Evolutionary conservation across 169 alveolate species (phyloP), one percentile per base, ranked within the genome.

Genomic region (Cryptosporidium bovis): DNA sequence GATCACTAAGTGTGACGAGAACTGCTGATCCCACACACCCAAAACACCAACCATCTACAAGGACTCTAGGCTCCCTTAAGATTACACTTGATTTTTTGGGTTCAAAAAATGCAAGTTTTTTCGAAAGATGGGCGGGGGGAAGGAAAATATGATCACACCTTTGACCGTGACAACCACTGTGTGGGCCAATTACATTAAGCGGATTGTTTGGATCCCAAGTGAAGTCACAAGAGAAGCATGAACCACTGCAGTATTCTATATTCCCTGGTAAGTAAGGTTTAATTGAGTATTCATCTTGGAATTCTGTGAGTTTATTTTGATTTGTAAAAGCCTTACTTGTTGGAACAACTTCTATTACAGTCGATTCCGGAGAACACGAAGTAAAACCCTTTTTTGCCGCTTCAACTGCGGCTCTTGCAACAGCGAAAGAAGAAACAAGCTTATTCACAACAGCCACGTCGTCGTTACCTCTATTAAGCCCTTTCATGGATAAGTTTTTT

Each of bases 191-290:
- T 34, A 90, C 82, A 90, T 95, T 95, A 15, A 95, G 93, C 7
- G 97, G 97, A 82, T 95, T 95, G 71, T 90, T 83, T 2, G 97
- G 97, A 56, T 95, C 97, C 97, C 97, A 94, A 3, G 97, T 95
- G 65, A 90, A 92, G 66, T 93, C 96, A 31, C 64, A 50, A n/a
- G 68, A 33, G 13, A 56, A 56, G 3, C n/a, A 33, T 8, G 34
- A 51, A 34, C 58, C 51, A 8, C 56, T 56, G 36, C 20, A 16
- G 50, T 55, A 34, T 20, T 69, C 56, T 56, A 51, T 69, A 53
- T 69, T 69, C 51, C 83, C 67, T 53, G 55, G 58, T 36, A 69
- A 34, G 83, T 69, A 69, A n/a, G 62, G 67, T 31, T 69, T 33
- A 53, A 69, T 56, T 12, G 83, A 62, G 31, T 69, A 69, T 51